Conservation (phyloP, 192 early-diverging fungal genomes). For the Gamsiella multidivaricata region DNA sequence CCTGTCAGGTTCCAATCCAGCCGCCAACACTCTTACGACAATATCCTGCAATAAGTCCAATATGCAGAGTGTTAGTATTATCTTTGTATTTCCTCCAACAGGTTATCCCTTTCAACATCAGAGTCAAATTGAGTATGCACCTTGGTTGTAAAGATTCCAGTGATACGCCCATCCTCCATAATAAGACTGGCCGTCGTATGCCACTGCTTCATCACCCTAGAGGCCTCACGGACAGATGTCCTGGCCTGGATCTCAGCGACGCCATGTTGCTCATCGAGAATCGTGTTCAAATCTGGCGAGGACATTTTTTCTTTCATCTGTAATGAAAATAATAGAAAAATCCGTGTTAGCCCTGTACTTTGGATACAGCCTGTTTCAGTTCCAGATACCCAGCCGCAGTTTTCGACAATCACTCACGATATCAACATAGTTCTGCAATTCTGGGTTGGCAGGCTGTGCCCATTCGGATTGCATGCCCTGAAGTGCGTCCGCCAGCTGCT, state of each 20-base stretch:
- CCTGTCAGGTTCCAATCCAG: slow-evolving; percentile 82
- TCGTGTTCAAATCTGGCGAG: slow-evolving; percentile 88
- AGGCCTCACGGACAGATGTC: slow-evolving; percentile 77
- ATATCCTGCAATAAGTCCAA: slow-evolving; percentile 84
- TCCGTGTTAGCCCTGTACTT: background rate
- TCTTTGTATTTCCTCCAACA: too few species aligned
- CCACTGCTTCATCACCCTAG: slow-evolving; percentile 75
- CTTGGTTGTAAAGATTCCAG: slow-evolving; percentile 76
- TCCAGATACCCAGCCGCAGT: too few species aligned
- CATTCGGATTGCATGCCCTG: slow-evolving; percentile 84
- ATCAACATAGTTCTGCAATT: slow-evolving; percentile 71
- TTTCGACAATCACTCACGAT: slow-evolving; percentile 49
- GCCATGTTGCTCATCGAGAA: slow-evolving; percentile 70
- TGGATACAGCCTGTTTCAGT: background rate
- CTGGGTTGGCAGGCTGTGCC: slow-evolving; percentile 64
- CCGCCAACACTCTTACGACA: slow-evolving; percentile 85
- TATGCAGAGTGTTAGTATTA: too few species aligned
- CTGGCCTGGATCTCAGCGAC: slow-evolving; percentile 72
- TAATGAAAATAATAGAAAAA: background rate
- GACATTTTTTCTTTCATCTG: slow-evolving; percentile 78
- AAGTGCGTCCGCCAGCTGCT: slow-evolving; percentile 80
- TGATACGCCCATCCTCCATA: slow-evolving; percentile 70
- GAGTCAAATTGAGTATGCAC: slow-evolving; percentile 2
- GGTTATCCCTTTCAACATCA: background rate
- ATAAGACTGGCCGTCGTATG: slow-evolving; percentile 81